phyloP scores from a whole-genome alignment of 2,329 filamentous ascomycete genomes.

The Sphaerulina vaccinii region DNA sequence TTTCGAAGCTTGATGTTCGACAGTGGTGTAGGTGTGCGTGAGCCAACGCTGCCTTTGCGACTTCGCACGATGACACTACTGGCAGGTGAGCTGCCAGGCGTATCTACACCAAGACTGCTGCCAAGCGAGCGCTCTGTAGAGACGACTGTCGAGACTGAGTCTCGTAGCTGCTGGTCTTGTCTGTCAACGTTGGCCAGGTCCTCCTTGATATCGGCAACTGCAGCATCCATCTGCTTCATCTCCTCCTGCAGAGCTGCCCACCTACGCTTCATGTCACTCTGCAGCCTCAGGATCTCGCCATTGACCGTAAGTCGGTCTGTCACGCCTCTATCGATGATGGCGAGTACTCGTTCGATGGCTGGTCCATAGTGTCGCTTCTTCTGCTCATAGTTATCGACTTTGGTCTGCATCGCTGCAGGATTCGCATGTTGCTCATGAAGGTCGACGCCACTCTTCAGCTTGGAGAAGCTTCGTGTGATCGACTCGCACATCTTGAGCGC shows the following conservation, averaged over 20 bases:
- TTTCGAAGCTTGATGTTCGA: constrained; percentile 28
- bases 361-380: constrained; percentile 94
- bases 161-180: constrained; percentile 73
- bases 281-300: constrained; percentile 84
- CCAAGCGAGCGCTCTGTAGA: constrained; percentile 74
- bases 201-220: constrained; percentile 66
- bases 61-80: constrained; percentile 60
- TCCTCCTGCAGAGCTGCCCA: constrained; percentile 74
- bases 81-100: constrained; percentile 62
- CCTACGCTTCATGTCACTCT: constrained; percentile 79
- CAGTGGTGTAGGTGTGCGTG: constrained; percentile 43
- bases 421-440: constrained; percentile 71
- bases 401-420: constrained; percentile 69
- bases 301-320: constrained; percentile 94
- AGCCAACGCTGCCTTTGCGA: constrained; percentile 51
- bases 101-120: constrained; percentile 62
- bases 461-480: constrained; percentile 79
- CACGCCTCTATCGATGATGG: constrained; percentile 94
- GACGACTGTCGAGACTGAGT: constrained; percentile 89
- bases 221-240: constrained; percentile 72
- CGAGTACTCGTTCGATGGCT: constrained; percentile 84
- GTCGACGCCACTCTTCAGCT: constrained; percentile 78
- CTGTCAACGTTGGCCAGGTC: constrained; percentile 36
- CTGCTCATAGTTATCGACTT: constrained; percentile 88
- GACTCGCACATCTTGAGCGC: constrained; percentile 97